phyloP scores from a whole-genome alignment of 164 flowering plant species.

The Vitis labrusca region DNA sequence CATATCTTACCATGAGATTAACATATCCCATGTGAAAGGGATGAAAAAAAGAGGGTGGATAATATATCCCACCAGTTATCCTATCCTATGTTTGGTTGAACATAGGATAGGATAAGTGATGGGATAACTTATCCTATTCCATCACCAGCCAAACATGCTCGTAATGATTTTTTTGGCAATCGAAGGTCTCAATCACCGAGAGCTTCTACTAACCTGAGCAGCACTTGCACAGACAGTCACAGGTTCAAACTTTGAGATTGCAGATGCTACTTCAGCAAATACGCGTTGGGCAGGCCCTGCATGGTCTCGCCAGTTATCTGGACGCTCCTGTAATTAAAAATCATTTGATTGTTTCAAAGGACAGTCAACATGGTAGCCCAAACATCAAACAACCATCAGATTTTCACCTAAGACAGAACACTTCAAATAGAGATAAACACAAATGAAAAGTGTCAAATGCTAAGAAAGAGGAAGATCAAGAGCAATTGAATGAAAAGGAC shows the following conservation, averaged over 20 bases:
- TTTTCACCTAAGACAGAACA: not conserved
- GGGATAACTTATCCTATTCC: too few species aligned
- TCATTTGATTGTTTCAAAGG: conserved; percentile 1
- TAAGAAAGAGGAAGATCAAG: not conserved
- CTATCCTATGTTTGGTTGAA: too few species aligned
- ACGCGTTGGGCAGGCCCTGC: conserved; percentile 65
- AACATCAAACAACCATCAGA: not conserved
- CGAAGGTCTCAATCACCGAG: not conserved
- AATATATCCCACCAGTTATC: too few species aligned
- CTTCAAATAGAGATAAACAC: not conserved
- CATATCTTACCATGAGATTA: too few species aligned
- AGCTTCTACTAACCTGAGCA: conserved; percentile 53
- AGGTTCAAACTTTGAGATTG: conserved; percentile 82
- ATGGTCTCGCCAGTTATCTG: conserved; percentile 82
- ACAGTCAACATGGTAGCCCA: not conserved
- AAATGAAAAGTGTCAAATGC: not conserved
- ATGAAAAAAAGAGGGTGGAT: too few species aligned
- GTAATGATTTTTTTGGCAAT: not conserved
- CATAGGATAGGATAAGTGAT: too few species aligned
- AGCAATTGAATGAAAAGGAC: not conserved
- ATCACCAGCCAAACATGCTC: too few species aligned
- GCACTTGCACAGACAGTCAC: conserved; percentile 89
- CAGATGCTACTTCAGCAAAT: conserved; percentile 69
- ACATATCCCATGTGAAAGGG: too few species aligned
- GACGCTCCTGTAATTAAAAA: conserved; percentile 62